These are phyloP conservation scores for Davidsoniella eucalypti DNA, from an alignment of 2,329 filamentous ascomycete species.

Conservation along the genomic window DNA sequence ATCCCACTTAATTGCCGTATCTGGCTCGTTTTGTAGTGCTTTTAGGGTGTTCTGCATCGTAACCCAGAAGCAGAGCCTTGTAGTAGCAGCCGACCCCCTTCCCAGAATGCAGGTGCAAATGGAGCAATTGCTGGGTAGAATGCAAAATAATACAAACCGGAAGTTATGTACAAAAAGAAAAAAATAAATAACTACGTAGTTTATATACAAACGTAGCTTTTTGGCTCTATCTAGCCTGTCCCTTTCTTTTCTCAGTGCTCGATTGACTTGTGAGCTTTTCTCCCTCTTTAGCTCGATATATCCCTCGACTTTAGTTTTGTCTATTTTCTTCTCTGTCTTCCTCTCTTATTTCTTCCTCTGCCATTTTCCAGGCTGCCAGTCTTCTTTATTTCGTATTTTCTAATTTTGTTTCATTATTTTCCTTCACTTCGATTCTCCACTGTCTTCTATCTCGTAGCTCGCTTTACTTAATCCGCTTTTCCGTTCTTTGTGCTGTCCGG, in stretches of 20 bases:
- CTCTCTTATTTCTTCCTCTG: neutral
- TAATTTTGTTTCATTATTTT: neutral
- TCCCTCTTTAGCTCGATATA: neutral
- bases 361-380: no score
- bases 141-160: neutral
- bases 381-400: neutral
- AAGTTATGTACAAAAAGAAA: neutral
- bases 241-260: slow-evolving; percentile 1
- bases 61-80: no score
- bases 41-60: no score
- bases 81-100: neutral
- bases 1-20: no score
- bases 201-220: neutral
- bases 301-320: slow-evolving; percentile 1
- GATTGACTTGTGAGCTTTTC: neutral
- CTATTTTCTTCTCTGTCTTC: neutral
- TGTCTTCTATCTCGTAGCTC: no score
- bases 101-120: neutral
- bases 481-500: no score
- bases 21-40: no score
- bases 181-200: no score
- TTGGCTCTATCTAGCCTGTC: neutral
- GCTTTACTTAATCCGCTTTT: no score
- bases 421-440: neutral
- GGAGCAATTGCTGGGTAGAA: neutral